Conservation (phyloP, 106 monocot genomes). For the Narthecium ossifragum region DNA sequence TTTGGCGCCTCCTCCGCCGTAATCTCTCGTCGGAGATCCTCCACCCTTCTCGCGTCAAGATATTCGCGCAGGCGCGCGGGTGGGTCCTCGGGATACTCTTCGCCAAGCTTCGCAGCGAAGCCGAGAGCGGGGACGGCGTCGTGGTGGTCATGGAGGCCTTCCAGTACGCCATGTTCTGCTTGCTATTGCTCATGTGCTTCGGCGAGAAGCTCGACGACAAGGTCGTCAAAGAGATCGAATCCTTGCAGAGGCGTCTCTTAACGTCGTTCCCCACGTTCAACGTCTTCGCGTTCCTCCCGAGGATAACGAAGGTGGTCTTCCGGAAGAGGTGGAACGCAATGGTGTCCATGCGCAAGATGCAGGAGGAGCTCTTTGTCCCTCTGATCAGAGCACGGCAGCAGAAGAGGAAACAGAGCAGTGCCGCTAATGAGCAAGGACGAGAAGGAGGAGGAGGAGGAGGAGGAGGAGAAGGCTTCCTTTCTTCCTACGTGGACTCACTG, state of each 20-base stretch:
- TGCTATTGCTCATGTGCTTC: slow-evolving; percentile 10
- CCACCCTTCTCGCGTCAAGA: slow-evolving; percentile 3
- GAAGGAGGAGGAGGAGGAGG: neutral
- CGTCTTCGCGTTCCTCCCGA: slow-evolving; percentile 7
- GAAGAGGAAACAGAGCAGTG: neutral
- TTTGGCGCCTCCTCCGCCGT: slow-evolving; percentile 10
- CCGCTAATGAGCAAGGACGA: no score
- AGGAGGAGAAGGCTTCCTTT: neutral
- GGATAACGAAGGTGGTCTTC: neutral
- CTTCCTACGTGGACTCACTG: slow-evolving; percentile 23
- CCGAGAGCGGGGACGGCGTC: neutral
- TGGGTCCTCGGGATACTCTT: slow-evolving; percentile 7
- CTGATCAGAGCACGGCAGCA: slow-evolving; percentile 14
- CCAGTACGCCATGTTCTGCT: slow-evolving; percentile 8
- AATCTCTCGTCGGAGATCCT: slow-evolving; percentile 15
- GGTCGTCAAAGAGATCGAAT: neutral
- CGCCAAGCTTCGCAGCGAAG: neutral
- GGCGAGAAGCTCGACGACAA: slow-evolving; percentile 8
- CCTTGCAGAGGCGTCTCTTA: neutral
- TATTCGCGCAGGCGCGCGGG: neutral
- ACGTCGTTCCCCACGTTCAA: neutral
- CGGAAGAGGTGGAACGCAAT: neutral
- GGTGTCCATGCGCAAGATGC: slow-evolving; percentile 2
- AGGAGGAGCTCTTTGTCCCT: slow-evolving; percentile 19
- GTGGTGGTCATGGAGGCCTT: neutral